Percentiles rank a stretch among this genome's conserved stretches.
phyloP scores from a whole-genome alignment of 1,284 basidiomycete species.

The Omphalotus olearius region DNA sequence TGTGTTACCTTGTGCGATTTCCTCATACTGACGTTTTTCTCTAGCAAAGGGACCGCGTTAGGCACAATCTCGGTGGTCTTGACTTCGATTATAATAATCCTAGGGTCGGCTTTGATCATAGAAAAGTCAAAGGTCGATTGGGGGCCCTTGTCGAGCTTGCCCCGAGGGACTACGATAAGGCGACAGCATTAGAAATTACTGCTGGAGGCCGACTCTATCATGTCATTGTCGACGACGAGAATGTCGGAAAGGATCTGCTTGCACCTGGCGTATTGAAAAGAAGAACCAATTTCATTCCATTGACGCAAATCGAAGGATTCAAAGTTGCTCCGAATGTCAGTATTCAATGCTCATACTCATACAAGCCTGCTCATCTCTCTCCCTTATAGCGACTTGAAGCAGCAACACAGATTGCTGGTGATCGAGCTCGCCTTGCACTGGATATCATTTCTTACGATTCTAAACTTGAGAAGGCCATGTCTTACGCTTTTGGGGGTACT shows the following conservation, averaged over 20 bases:
- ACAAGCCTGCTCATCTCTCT: neutral
- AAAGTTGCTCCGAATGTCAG: slow-evolving; percentile 61
- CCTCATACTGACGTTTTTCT: slow-evolving; percentile 8
- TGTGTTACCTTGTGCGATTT: slow-evolving; percentile 1
- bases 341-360: slow-evolving; percentile 5
- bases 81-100: slow-evolving; percentile 87
- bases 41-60: slow-evolving; percentile 72
- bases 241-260: slow-evolving; percentile 83
- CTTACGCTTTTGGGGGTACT: slow-evolving; percentile 92
- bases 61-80: slow-evolving; percentile 66
- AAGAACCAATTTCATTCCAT: slow-evolving; percentile 90
- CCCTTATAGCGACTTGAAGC: slow-evolving; percentile 66
- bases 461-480: slow-evolving; percentile 87
- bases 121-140: slow-evolving; percentile 91
- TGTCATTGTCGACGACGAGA: slow-evolving; percentile 90
- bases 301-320: slow-evolving; percentile 86
- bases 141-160: slow-evolving; percentile 80
- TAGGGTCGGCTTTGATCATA: slow-evolving; percentile 78
- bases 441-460: slow-evolving; percentile 84
- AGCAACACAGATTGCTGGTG: slow-evolving; percentile 75
- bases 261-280: slow-evolving; percentile 81
- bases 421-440: slow-evolving; percentile 84
- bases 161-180: slow-evolving; percentile 67
- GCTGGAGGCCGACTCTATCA: slow-evolving; percentile 94
- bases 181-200: slow-evolving; percentile 91